Conservation (phyloP, 495 filamentous ascomycete species). For the Xylaria nigripes region DNA sequence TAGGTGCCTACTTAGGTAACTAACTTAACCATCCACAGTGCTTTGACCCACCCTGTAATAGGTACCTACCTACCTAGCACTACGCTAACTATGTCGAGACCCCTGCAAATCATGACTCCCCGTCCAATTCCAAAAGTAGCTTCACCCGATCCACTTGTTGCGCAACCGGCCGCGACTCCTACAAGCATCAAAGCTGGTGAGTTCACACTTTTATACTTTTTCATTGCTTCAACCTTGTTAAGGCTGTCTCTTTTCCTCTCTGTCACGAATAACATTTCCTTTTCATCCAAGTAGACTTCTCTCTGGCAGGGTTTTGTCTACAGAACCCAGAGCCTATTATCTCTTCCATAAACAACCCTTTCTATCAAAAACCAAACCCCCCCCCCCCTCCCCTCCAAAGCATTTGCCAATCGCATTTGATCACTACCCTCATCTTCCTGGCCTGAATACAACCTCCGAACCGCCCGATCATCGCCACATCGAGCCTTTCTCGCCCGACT, state of each 20-base stretch:
- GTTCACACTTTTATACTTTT: conserved; percentile 1
- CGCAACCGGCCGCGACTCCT: conserved; percentile 13
- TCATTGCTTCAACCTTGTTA: conserved; percentile 7
- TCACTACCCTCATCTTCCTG: not conserved
- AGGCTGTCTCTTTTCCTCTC: not conserved
- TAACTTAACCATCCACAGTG: too few species aligned
- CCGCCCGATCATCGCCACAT: conserved; percentile 6
- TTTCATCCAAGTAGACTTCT: not conserved
- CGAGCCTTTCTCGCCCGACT: not conserved
- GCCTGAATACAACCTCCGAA: not conserved
- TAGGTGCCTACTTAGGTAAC: too few species aligned
- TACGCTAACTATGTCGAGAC: conserved; percentile 6
- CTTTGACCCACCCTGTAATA: not conserved
- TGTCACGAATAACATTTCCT: not conserved
- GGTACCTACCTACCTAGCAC: not conserved
- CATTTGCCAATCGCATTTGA: not conserved
- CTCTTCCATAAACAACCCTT: not conserved
- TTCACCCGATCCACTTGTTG: conserved; percentile 16
- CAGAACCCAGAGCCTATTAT: not conserved
- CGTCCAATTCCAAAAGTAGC: conserved; percentile 21
- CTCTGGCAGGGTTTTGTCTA: not conserved
- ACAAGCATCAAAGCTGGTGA: conserved; percentile 8
- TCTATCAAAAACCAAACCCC: too few species aligned
- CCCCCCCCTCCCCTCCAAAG: not conserved
- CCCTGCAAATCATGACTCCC: conserved; percentile 22